Percentiles rank a stretch among this genome's conserved stretches.
Evolutionary conservation across 1,284 basidiomycete species (phyloP).

Genomic region (Puccinia hordei): DNA sequence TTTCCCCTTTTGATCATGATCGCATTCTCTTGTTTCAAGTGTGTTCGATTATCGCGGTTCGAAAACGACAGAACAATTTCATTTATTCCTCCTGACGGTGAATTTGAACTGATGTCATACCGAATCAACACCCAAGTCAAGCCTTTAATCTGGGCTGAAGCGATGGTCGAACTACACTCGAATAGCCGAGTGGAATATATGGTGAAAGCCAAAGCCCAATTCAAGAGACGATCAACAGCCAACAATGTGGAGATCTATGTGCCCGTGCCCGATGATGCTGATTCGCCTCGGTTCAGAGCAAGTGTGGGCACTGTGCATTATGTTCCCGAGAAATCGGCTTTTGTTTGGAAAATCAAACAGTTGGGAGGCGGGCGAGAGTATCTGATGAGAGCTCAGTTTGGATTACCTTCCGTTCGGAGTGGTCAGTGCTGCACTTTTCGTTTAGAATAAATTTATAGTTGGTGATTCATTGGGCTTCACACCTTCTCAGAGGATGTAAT

Average conservation of each 20-base stretch:
- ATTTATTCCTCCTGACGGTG: conserved; percentile 98
- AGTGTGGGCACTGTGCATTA: conserved; percentile 85
- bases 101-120: conserved; percentile 98
- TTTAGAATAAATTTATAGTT: neutral
- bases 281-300: conserved; percentile 87
- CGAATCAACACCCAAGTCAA: conserved; percentile 94
- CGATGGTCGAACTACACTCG: conserved; percentile 88
- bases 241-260: conserved; percentile 99
- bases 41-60: conserved; percentile 96
- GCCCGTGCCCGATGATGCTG: conserved; percentile 96
- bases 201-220: conserved; percentile 97
- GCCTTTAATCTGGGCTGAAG: conserved; percentile 97
- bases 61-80: conserved; percentile 99
- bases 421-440: conserved; percentile 64
- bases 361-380: conserved; percentile 89
- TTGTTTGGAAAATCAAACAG: conserved; percentile 98
- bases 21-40: conserved; percentile 60
- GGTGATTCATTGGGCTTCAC: neutral
- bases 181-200: conserved; percentile 95
- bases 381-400: conserved; percentile 93
- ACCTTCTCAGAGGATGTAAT: conserved; percentile 67
- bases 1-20: conserved; percentile 1
- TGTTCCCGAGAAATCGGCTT: conserved; percentile 90
- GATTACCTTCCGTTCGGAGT: conserved; percentile 81
- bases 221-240: conserved; percentile 91